Percentiles rank a stretch among this genome's conserved stretches.
Conservation (phyloP, 2,329 filamentous ascomycete species). For the Colletotrichum sp. region DNA sequence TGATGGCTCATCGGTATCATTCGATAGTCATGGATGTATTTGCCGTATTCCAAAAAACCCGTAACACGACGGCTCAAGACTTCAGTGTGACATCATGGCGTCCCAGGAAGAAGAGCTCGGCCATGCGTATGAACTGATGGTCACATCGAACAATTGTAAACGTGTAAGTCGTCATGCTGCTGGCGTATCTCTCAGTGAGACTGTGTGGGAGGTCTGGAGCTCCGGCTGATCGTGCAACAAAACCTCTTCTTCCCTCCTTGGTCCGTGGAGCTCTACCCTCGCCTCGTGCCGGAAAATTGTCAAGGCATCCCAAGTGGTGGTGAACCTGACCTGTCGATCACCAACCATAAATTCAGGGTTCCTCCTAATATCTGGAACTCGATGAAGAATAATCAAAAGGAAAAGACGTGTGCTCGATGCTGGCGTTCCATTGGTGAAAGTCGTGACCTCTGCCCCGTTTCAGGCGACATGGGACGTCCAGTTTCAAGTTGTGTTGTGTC, state of each 20-base stretch:
- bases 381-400: neutral
- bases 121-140: neutral
- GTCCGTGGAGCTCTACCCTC: neutral
- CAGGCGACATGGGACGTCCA: slow-evolving; percentile 21
- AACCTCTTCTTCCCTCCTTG: neutral
- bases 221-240: neutral
- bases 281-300: neutral
- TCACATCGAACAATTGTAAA: neutral
- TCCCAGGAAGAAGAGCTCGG: neutral
- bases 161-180: neutral
- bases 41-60: neutral
- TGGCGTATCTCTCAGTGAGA: neutral
- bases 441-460: slow-evolving; percentile 23
- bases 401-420: neutral
- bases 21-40: neutral
- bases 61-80: neutral
- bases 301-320: neutral
- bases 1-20: neutral
- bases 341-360: slow-evolving; percentile 6
- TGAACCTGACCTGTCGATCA: neutral
- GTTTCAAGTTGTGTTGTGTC: slow-evolving; percentile 29
- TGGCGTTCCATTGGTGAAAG: neutral
- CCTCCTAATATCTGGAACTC: neutral
- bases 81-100: neutral
- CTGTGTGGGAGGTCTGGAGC: neutral